Evolutionary conservation across 345 rosid species (phyloP), one percentile per base, ranked within the genome.

Genomic region (Toxicodendron radicans): DNA sequence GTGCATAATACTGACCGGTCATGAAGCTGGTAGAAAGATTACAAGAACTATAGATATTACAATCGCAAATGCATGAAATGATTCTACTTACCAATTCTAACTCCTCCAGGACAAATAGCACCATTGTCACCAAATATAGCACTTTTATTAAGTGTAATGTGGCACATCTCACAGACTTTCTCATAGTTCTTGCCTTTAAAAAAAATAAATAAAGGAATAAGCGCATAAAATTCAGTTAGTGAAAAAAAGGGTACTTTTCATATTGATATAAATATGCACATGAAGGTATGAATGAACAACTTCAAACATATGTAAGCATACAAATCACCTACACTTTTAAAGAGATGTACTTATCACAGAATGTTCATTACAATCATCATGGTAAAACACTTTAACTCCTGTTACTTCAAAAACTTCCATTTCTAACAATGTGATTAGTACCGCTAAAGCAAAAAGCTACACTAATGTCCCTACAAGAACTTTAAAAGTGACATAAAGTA

Each of bases 141-240:
- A 74, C 87, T 83, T 85, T 93, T 95, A 81, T 95, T 95, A 38
- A 95, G 83, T 35, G 97, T 90, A 74, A 95, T 90, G 79, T 84
- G 90, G 83, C 98, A 91, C 95, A 88, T 85, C 85, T 95, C 99
- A 75, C 99, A 95, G 35, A 93, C 92, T 82, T 86, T 92, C 90
- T 95, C 99, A 74, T 86, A 95, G 73, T 82, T 84, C 78, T 87
- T 90, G 45, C 98, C 99, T 95, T n/a, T n/a, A n/a, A n/a, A 58
- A 84, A 75, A 43, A 64, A 51, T 3, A 49, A 51, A 18, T n/a
- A n/a, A n/a, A n/a, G n/a, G n/a, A n/a, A n/a, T n/a, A n/a, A 9
- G 20, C 32, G 41, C 7, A 52, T 11, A 35, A 66, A 17, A 49
- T 45, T 58, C 14, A 32, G 43, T 23, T 10, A 17, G 13, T 10